Evolutionary conservation across 768 basidiomycete genomes (phyloP).

Genomic region (Sporobolomyces pararoseus): DNA sequence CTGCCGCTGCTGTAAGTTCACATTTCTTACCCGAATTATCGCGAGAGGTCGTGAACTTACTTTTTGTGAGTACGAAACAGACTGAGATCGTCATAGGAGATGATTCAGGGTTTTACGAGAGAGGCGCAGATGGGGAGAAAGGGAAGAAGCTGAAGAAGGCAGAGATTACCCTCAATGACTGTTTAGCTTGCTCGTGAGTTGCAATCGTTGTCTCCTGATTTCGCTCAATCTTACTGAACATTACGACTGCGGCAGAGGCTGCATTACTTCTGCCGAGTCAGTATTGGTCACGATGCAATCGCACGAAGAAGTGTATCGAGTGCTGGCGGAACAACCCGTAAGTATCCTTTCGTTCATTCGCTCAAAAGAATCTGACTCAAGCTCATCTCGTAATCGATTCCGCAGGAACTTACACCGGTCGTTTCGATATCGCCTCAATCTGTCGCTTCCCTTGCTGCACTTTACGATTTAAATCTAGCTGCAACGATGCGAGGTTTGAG

Average conservation of each 20-base stretch:
- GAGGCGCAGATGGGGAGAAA: conserved; percentile 54
- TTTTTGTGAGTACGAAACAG: conserved; percentile 53
- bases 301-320: conserved; percentile 81
- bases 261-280: conserved; percentile 97
- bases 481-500: conserved; percentile 59
- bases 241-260: conserved; percentile 61
- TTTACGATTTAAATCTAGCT: conserved; percentile 50
- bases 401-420: conserved; percentile 61
- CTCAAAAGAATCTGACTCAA: no score
- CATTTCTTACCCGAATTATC: neutral
- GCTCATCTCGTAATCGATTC: neutral
- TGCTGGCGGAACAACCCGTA: conserved; percentile 62
- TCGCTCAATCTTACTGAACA: conserved; percentile 7
- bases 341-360: conserved; percentile 28
- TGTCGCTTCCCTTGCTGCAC: conserved; percentile 72
- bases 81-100: conserved; percentile 89
- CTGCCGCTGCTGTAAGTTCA: conserved; percentile 31
- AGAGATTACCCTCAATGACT: conserved; percentile 94
- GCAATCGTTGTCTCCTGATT: neutral
- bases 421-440: conserved; percentile 86
- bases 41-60: neutral
- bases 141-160: conserved; percentile 76
- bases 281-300: conserved; percentile 94
- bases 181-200: conserved; percentile 90
- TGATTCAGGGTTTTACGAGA: conserved; percentile 73